Evolutionary conservation across 139 green algal species (phyloP).

Genomic region (Chlamydomonas sp.): DNA sequence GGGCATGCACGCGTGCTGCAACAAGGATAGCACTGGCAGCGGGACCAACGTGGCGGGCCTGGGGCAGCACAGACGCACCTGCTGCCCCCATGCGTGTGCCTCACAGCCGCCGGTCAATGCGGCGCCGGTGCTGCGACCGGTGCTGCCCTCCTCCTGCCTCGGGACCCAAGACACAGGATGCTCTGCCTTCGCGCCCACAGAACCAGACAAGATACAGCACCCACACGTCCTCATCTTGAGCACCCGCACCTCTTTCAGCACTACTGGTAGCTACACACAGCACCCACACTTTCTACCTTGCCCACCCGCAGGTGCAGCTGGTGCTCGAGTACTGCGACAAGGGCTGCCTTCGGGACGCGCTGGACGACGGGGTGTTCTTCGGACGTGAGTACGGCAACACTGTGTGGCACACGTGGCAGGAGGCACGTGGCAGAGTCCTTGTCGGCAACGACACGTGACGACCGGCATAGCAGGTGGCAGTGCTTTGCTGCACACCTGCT

Average conservation of each 20-base stretch:
- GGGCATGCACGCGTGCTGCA: conserved; percentile 1
- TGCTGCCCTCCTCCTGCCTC: too few species aligned
- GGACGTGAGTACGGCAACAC: conserved; percentile 1
- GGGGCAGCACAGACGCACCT: too few species aligned
- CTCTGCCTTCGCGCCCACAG: too few species aligned
- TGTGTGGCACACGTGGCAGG: neutral
- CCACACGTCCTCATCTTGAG: neutral
- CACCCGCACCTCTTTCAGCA: neutral
- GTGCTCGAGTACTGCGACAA: conserved; percentile 61
- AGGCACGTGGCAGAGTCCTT: too few species aligned
- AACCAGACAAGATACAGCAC: neutral
- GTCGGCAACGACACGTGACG: too few species aligned
- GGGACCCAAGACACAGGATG: too few species aligned
- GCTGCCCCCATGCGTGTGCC: too few species aligned
- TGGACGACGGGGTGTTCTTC: conserved; percentile 46
- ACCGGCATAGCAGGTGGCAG: too few species aligned
- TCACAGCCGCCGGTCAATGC: too few species aligned
- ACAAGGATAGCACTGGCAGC: neutral
- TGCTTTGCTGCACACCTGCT: too few species aligned
- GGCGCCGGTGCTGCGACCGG: too few species aligned
- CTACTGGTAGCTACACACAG: neutral
- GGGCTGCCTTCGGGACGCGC: conserved; percentile 47
- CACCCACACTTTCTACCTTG: neutral
- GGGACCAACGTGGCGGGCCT: too few species aligned
- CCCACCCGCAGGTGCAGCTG: conserved; percentile 42